Evolutionary conservation across 2,329 filamentous ascomycete genomes (phyloP), one percentile per base, ranked within the genome.

Genomic region (Bimuria novae-zelandiae): DNA sequence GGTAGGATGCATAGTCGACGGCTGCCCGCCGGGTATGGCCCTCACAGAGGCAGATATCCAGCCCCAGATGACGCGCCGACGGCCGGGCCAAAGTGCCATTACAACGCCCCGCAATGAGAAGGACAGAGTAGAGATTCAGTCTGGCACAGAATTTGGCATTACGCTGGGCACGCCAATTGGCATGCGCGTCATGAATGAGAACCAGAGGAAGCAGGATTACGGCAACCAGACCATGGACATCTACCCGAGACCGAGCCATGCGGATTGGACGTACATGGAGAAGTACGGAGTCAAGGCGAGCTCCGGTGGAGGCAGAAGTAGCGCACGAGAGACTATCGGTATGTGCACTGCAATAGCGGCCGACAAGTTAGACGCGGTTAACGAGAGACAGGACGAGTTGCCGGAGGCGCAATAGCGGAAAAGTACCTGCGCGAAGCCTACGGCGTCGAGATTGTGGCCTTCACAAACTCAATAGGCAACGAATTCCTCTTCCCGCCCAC

Each of bases 241-340:
- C 57, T 97, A 89, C 82, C 94, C 94, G 4, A 84, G 94, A 46
- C 94, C 93, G 30, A 91, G 87, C 72, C 94, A 97, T 77, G 93
- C 94, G 55, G 93, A 97, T 77, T 97, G 89, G 85, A 97, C 94
- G 55, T 97, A 97, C 78, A 82, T 96, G 56, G 90, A 96, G 75
- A 97, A 97, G 79, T 99, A 99, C 75, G 93, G 93, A 52, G 87
- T 95, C 64, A 95, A 95, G 80, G 92, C 94, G 32, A 90, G 86
- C 72, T 92, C 87, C 56, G 93, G 94, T 53, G 93, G 94, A 64
- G 93, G 94, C 49, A 84, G 94, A 57, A 92, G 89, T 72, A 92
- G 88, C 72, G 94, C 94, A n/a, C 82, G 93, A 60, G 93, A 97
- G 82, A 97, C 93, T 10, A 96, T 97, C 70, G 91, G 89, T 84